Evolutionary conservation across 495 filamentous ascomycete species (phyloP).

Genomic region (Penicillium chermesinum): DNA sequence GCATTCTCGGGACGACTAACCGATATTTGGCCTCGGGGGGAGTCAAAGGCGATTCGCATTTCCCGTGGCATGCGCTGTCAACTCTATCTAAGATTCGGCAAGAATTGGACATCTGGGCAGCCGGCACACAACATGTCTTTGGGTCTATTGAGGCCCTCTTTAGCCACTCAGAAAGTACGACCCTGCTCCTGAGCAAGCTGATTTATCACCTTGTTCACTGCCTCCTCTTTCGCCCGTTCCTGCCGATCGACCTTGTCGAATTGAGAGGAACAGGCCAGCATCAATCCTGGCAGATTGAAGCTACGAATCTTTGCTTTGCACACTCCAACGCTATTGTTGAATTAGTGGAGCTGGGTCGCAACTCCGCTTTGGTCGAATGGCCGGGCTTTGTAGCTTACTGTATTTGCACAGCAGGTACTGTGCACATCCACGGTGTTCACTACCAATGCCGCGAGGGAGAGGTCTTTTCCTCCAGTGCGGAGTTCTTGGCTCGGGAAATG

Average conservation of each 20-base stretch:
- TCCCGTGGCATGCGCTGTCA: slow-evolving; percentile 81
- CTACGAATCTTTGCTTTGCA: slow-evolving; percentile 78
- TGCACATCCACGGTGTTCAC: slow-evolving; percentile 78
- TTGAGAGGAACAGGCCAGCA: slow-evolving; percentile 74
- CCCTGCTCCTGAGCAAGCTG: slow-evolving; percentile 73
- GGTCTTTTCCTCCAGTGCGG: slow-evolving; percentile 58
- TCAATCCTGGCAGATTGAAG: slow-evolving; percentile 86
- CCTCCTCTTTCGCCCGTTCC: slow-evolving; percentile 76
- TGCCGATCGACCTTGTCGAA: slow-evolving; percentile 76
- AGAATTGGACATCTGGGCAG: slow-evolving; percentile 78
- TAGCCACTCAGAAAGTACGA: slow-evolving; percentile 70
- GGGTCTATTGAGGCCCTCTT: slow-evolving; percentile 68
- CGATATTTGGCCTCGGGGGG: slow-evolving; percentile 78
- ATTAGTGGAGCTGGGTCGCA: slow-evolving; percentile 69
- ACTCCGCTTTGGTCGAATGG: slow-evolving; percentile 66
- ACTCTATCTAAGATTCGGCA: slow-evolving; percentile 81
- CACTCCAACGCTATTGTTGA: slow-evolving; percentile 85
- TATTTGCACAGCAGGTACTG: slow-evolving; percentile 74
- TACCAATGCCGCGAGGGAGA: slow-evolving; percentile 65
- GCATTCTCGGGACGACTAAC: slow-evolving; percentile 77
- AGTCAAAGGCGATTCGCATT: slow-evolving; percentile 82
- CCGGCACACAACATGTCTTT: slow-evolving; percentile 74
- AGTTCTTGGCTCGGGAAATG: slow-evolving; percentile 72
- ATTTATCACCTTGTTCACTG: slow-evolving; percentile 82
- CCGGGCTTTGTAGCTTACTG: slow-evolving; percentile 79